Conservation (phyloP, 192 early-diverging fungal species). For the Coemansia sp. region DNA sequence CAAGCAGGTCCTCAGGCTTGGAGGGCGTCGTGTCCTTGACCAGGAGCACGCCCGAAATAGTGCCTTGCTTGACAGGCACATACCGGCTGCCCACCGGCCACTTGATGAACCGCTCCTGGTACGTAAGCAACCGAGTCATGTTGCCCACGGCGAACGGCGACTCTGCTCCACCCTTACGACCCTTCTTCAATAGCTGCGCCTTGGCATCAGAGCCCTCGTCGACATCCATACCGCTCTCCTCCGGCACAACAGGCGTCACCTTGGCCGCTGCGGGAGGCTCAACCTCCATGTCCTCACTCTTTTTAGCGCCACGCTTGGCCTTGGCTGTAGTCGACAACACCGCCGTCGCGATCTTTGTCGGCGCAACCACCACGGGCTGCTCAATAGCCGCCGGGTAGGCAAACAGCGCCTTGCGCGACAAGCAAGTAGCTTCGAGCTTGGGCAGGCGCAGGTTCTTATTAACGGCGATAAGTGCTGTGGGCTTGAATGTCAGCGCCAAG, state of each 20-base stretch:
- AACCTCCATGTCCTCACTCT: conserved; percentile 57
- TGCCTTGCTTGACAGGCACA: conserved; percentile 83
- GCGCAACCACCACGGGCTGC: conserved; percentile 59
- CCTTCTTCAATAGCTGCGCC: conserved; percentile 36
- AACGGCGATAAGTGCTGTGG: conserved; percentile 94
- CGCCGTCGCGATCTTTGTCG: conserved; percentile 80
- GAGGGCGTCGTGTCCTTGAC: conserved; percentile 75
- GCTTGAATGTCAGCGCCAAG: conserved; percentile 90
- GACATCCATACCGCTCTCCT: conserved; percentile 44
- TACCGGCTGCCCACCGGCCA: conserved; percentile 88
- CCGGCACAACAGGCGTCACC: conserved; percentile 3
- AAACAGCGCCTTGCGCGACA: conserved; percentile 86
- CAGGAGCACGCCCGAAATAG: conserved; percentile 79
- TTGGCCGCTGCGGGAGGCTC: conserved; percentile 20
- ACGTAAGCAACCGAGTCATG: conserved; percentile 83
- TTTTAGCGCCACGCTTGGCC: conserved; percentile 84
- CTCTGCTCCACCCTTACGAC: conserved; percentile 67
- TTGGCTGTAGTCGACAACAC: conserved; percentile 96
- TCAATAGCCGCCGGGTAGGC: conserved; percentile 90
- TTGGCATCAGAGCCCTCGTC: conserved; percentile 31
- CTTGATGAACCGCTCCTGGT: conserved; percentile 84
- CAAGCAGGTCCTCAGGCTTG: conserved; percentile 84
- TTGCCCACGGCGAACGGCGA: conserved; percentile 81
- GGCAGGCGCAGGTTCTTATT: conserved; percentile 87
- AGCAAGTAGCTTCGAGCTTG: conserved; percentile 83